Base-by-base conservation (phyloP, 352 stramenopile species). In the Pythium sp. region DNA sequence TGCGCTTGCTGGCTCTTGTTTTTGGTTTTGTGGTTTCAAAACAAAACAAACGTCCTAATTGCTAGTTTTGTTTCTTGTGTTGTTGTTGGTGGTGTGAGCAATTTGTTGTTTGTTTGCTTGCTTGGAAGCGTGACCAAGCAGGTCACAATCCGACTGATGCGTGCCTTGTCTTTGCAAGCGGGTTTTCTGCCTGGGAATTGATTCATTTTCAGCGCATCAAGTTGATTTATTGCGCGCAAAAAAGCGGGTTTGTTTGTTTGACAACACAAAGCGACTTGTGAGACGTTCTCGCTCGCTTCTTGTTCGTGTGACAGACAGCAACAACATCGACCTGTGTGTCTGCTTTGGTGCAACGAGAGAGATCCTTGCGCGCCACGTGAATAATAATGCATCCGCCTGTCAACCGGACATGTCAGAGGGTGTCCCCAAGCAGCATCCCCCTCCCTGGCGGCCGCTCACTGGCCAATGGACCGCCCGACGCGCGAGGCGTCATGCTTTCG, bases 131-230 rank as follows among this genome's bases (percentile, higher is more conserved):
- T 18, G n/a, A 12, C 53, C 34, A 11, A 41, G 54, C 28, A 15
- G 34, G 54, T n/a, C 15, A n/a, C 57, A 26, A 30, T 38, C 47
- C 20, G 41, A 9, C 59, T 20, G 24, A 9, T 36, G 47, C 24
- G 1, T 64, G 59, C 20, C 59, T 64, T 64, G 59, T 64, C 59
- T 64, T 57, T 64, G 59, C 41, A 54, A 24, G 38, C 47, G 20
- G 22, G 46, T 56, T 57, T 64, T 53, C 59, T 64, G 59, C 59
- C 47, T 64, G 38, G 58, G 41, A 22, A 20, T 64, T 64, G 26
- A 64, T 51, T 56, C 32, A 62, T 41, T 41, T 62, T 62, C 57
- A 62, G 34, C 34, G 34, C 38, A 64, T 56, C 59, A 64, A 64
- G 59, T 64, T 64, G 59, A 54, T 64, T 64, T 53, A 64, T 64